Evolutionary conservation across 805 yeast species (phyloP), one percentile per base, ranked within the genome.

Genomic region (Tetrapisispora taiwanensis): DNA sequence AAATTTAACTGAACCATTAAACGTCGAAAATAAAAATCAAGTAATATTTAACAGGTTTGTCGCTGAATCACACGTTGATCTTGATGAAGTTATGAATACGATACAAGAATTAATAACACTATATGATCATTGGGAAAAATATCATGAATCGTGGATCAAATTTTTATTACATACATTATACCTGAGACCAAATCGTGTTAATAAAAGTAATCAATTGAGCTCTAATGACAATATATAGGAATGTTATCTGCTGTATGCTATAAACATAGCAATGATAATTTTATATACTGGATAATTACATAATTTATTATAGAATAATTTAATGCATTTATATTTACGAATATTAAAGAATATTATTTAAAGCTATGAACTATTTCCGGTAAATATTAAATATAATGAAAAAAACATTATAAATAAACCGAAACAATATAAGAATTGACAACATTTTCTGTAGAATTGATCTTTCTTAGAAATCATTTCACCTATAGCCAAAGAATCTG

Each of bases 61-160:
- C 50, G 90, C 89, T 3, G 73, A 75, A 44, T 79, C 88, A 7
- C 85, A 84, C 49, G 74, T 90, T 3, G 84, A 89, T 56, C 63
- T 88, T 30, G 84, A 78, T 43, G 84, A 84, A 56, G 78, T 86
- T 6, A 78, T 83, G 36, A 90, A 84, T 47, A 81, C 88, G 12
- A 78, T 88, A 26, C 97, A 90, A 59, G 95, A 88, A 52, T 66
- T 88, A 56, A 72, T 90, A 35, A 78, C 84, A 3, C 63, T 89
- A 3, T 90, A 89, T 59, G 89, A 86, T 39, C 73, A 77, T 7
- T 89, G 97, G 96, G 87, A 84, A 51, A 60, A 76, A n/a, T 88
- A 84, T 56, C 86, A 84, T 54, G 96, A 85, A 58, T 70, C 68
- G 28, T 61, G 67, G 49, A 74, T 78, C 17, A 71, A 76, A 46